phyloP scores from a whole-genome alignment of 73 alveolate species.

The Paramecium caudatum region DNA sequence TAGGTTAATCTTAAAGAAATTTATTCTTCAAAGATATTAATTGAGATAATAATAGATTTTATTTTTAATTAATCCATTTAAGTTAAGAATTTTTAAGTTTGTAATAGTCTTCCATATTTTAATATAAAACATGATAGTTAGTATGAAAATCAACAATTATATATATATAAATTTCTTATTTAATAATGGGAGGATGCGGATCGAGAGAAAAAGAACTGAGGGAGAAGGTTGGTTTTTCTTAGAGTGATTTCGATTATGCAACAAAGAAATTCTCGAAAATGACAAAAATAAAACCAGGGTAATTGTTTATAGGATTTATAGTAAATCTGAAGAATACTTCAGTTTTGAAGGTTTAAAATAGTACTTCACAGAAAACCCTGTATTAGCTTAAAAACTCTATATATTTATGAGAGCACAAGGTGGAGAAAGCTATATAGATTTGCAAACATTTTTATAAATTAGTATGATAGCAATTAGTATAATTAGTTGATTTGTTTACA shows the following conservation, averaged over 20 bases:
- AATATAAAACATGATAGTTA: too few relatives aligned
- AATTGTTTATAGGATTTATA: neutral
- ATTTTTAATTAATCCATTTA: too few relatives aligned
- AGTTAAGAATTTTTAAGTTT: too few relatives aligned
- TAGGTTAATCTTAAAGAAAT: too few relatives aligned
- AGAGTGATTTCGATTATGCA: slow-evolving; percentile 20
- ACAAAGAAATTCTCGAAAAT: slow-evolving; percentile 35
- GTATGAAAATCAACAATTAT: too few relatives aligned
- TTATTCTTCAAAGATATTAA: too few relatives aligned
- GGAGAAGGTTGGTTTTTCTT: slow-evolving; percentile 55
- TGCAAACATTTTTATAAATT: neutral
- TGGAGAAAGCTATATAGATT: slow-evolving; percentile 7
- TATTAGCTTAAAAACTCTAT: slow-evolving; percentile 6
- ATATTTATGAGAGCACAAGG: slow-evolving; percentile 8
- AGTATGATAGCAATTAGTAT: neutral
- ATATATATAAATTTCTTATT: neutral
- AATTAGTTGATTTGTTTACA: slow-evolving; percentile 26
- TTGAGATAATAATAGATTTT: too few relatives aligned
- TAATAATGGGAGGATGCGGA: slow-evolving; percentile 67
- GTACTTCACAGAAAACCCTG: slow-evolving; percentile 23
- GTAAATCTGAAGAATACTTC: slow-evolving; percentile 6
- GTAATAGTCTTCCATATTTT: too few relatives aligned
- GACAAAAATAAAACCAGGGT: slow-evolving; percentile 58
- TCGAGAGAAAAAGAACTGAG: slow-evolving; percentile 60
- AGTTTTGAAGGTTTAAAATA: slow-evolving; percentile 29